Evolutionary conservation across 306 rosid genomes (phyloP).

Genomic region (Castanopsis chinensis): DNA sequence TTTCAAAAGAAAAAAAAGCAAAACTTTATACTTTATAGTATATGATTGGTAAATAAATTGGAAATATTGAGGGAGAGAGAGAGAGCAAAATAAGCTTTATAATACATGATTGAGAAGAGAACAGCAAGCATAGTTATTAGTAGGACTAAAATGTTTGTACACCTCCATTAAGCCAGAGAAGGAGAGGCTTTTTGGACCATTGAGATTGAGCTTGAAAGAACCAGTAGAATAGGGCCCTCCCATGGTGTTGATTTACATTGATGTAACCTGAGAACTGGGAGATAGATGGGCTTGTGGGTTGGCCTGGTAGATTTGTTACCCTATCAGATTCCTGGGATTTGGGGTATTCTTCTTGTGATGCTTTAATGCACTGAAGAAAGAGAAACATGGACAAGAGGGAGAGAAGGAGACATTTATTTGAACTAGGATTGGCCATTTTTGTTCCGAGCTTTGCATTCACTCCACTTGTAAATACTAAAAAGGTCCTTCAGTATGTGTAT

Average conservation of each 20-base stretch:
- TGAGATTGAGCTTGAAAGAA: constrained; percentile 60
- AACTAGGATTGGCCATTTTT: background rate
- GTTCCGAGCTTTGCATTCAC: constrained; percentile 15
- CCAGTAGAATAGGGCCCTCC: constrained; percentile 65
- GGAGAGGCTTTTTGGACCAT: constrained; percentile 47
- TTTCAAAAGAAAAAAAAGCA: background rate
- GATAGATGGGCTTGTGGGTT: constrained; percentile 40
- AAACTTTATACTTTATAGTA: background rate
- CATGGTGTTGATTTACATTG: constrained; percentile 45
- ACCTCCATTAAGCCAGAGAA: constrained; percentile 70
- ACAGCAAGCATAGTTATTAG: background rate
- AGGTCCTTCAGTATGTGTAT: background rate
- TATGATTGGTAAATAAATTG: background rate
- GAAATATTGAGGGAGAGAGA: background rate
- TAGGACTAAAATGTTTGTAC: background rate
- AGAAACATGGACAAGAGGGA: constrained; percentile 20
- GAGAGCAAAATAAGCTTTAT: background rate
- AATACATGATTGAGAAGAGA: background rate
- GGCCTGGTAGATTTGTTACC: constrained; percentile 45
- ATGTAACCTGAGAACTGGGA: constrained; percentile 58
- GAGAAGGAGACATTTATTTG: constrained; percentile 21
- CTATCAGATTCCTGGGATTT: constrained; percentile 43
- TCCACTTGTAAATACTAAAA: background rate
- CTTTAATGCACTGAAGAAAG: constrained; percentile 11
- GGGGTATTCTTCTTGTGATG: constrained; percentile 29